phyloP scores from a whole-genome alignment of 345 rosid genomes.

The sweet orange (Citrus sinensis) region DNA sequence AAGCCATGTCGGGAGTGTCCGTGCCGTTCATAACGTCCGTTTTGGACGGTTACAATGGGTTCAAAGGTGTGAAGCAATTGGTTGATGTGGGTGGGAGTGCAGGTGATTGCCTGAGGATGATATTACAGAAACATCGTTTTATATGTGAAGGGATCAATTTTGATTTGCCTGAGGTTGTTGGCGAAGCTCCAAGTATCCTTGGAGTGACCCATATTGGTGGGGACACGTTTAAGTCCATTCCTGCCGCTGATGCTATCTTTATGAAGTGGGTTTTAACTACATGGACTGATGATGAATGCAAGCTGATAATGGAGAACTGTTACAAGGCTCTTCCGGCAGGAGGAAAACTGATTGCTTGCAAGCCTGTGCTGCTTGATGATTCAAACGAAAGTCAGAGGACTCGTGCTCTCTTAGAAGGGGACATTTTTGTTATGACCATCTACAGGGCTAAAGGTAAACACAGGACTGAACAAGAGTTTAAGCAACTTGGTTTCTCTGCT shows the following conservation, averaged over 20 bases:
- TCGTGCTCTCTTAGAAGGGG: conserved; percentile 73
- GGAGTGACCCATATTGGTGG: conserved; percentile 68
- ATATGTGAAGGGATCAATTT: conserved; percentile 67
- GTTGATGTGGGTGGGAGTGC: conserved; percentile 96
- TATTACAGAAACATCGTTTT: conserved; percentile 42
- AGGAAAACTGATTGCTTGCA: conserved; percentile 83
- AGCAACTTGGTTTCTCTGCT: conserved; percentile 53
- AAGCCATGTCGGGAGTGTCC: conserved; percentile 86
- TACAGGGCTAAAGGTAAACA: conserved; percentile 79
- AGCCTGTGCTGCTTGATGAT: conserved; percentile 65
- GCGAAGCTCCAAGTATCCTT: conserved; percentile 62
- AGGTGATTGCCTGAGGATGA: conserved; percentile 90
- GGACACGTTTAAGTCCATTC: conserved; percentile 65
- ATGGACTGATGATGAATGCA: conserved; percentile 83
- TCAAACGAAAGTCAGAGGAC: conserved; percentile 72
- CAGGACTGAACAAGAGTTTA: conserved; percentile 69
- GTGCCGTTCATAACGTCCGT: conserved; percentile 84
- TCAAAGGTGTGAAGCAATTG: conserved; percentile 43
- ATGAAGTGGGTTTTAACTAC: conserved; percentile 89
- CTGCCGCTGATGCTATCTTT: conserved; percentile 63
- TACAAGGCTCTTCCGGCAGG: conserved; percentile 69
- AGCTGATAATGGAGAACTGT: conserved; percentile 73
- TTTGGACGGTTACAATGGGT: conserved; percentile 68
- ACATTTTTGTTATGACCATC: conserved; percentile 79
- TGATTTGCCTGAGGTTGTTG: conserved; percentile 85